Conservation (phyloP, 2,329 filamentous ascomycete species). For the Zymoseptoria passerinii region DNA sequence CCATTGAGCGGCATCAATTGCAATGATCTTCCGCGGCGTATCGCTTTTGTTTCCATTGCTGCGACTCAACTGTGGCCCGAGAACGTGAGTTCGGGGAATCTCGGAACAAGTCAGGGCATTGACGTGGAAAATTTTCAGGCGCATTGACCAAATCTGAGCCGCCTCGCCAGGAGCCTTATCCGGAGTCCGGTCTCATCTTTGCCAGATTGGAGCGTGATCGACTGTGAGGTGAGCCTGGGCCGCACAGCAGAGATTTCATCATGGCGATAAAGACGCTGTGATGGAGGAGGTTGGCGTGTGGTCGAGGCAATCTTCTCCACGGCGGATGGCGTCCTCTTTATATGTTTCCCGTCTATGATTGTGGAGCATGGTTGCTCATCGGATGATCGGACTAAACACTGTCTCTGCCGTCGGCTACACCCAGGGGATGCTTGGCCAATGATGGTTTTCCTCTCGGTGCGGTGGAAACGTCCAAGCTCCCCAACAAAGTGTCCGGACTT, state of each 20-base stretch:
- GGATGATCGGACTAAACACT: slow-evolving; percentile 9
- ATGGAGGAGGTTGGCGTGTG: background rate
- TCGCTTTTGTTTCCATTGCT: background rate
- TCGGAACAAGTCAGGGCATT: background rate
- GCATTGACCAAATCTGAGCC: background rate
- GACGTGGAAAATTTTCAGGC: background rate
- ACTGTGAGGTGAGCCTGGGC: background rate
- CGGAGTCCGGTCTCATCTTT: background rate
- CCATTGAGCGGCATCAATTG: background rate
- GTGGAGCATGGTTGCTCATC: background rate
- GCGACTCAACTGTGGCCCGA: background rate
- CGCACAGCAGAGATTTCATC: background rate
- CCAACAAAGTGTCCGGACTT: slow-evolving; percentile 16
- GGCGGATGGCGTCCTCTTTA: slow-evolving; percentile 12
- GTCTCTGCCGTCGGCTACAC: slow-evolving; percentile 7
- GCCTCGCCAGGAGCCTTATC: background rate
- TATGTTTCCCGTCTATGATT: slow-evolving; percentile 6
- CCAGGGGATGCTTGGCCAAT: slow-evolving; percentile 16
- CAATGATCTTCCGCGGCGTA: background rate
- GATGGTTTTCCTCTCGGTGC: slow-evolving; percentile 7
- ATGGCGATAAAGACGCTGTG: background rate
- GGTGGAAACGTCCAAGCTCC: slow-evolving; percentile 17
- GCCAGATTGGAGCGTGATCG: background rate
- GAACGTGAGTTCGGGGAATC: background rate
- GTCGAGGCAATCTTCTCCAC: background rate